phyloP scores from a whole-genome alignment of 495 filamentous ascomycete species.

The Podospora pseudopauciseta region DNA sequence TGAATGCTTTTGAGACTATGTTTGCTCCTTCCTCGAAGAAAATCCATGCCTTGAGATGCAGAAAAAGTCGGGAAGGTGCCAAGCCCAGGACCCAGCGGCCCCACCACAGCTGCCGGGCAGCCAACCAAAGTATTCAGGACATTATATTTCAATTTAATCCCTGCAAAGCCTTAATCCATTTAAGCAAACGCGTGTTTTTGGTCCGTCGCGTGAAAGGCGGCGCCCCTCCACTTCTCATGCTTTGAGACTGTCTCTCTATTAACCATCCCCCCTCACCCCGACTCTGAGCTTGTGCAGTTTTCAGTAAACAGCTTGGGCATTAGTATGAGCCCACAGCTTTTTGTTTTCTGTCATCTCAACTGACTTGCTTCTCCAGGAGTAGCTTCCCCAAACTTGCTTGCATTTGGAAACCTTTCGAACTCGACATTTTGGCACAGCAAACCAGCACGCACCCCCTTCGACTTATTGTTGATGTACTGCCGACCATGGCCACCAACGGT shows the following conservation, averaged over 20 bases:
- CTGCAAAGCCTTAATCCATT: not conserved
- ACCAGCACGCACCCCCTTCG: not conserved
- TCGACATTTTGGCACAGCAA: not conserved
- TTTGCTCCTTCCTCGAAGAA: not conserved
- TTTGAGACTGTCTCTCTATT: not conserved
- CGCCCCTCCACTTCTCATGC: not conserved
- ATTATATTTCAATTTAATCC: not conserved
- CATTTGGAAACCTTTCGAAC: not conserved
- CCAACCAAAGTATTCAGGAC: not conserved
- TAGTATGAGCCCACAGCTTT: not conserved
- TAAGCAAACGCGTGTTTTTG: conserved; percentile 3
- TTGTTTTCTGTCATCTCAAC: not conserved
- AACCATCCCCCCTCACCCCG: not conserved
- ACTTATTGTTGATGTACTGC: not conserved
- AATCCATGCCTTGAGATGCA: not conserved
- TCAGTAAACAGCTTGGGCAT: not conserved
- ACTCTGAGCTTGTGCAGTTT: not conserved
- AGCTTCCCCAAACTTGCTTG: not conserved
- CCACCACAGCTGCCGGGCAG: not conserved
- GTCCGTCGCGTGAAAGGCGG: not conserved
- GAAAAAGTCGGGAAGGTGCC: not conserved
- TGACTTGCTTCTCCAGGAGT: not conserved
- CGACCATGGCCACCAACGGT: conserved; percentile 18
- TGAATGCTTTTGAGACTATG: not conserved
- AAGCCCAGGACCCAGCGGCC: not conserved